These are phyloP conservation scores for Dalbergia oliveri DNA, from an alignment of 306 rosid genomes.

Conservation along the genomic window DNA sequence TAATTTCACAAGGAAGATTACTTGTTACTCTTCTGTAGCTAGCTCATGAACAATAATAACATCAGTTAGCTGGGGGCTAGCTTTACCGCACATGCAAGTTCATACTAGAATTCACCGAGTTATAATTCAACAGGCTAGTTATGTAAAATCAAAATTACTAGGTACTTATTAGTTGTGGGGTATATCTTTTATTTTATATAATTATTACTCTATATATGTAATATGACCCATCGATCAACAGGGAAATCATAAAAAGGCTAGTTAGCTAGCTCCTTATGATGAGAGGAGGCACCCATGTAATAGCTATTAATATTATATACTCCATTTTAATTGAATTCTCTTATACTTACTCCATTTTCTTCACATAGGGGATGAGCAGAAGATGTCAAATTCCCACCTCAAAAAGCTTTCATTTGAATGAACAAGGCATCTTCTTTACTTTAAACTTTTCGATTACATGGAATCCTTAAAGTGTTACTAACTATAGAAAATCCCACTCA, in stretches of 20 bases:
- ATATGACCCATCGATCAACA: constrained; percentile 45
- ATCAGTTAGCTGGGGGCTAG: not conserved
- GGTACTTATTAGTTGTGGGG: constrained; percentile 31
- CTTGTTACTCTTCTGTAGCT: not conserved
- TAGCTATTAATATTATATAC: constrained; percentile 24
- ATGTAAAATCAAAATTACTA: not conserved
- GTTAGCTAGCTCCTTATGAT: constrained; percentile 46
- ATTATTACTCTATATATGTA: constrained; percentile 31
- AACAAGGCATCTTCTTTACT: constrained; percentile 64
- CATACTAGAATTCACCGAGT: not conserved
- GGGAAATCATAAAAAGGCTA: constrained; percentile 40
- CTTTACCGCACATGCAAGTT: constrained; percentile 5
- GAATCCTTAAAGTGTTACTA: constrained; percentile 76
- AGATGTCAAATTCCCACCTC: constrained; percentile 73
- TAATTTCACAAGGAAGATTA: not conserved
- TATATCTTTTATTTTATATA: constrained; percentile 27
- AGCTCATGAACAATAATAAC: not conserved
- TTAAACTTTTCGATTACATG: constrained; percentile 51
- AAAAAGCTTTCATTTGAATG: constrained; percentile 61
- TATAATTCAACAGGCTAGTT: not conserved
- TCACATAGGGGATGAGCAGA: constrained; percentile 49
- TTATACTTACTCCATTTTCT: constrained; percentile 37
- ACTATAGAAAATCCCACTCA: constrained; percentile 79
- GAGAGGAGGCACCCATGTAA: constrained; percentile 60
- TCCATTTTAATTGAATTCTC: constrained; percentile 16